Conservation (phyloP, 148 eudicot species). For the Rhododendron simsii region DNA sequence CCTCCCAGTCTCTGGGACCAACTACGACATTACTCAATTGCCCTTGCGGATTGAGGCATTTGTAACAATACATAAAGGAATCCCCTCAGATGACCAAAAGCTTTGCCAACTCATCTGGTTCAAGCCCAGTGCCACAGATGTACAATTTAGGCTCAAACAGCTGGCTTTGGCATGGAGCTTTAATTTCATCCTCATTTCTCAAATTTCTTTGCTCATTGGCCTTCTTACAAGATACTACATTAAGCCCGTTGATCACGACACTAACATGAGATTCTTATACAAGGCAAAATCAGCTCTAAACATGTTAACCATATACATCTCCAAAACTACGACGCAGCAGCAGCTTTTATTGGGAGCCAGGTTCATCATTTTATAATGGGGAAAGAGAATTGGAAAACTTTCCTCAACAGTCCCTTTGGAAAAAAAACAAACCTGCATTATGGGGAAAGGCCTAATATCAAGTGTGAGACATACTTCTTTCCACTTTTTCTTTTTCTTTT, state of each 20-base stretch:
- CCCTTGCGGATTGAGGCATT: conserved; percentile 59
- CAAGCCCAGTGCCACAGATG: conserved; percentile 40
- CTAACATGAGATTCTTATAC: conserved; percentile 30
- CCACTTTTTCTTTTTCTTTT: neutral
- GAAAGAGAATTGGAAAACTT: conserved; percentile 74
- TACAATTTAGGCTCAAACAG: conserved; percentile 48
- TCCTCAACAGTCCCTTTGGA: conserved; percentile 40
- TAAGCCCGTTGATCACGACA: conserved; percentile 61
- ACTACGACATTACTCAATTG: conserved; percentile 30
- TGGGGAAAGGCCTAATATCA: conserved; percentile 64
- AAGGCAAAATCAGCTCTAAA: conserved; percentile 26
- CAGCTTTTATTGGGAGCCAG: conserved; percentile 52
- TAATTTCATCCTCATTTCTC: conserved; percentile 47
- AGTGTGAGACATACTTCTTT: conserved; percentile 34
- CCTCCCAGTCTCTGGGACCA: conserved; percentile 31
- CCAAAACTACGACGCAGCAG: conserved; percentile 35
- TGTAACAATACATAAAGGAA: conserved; percentile 44
- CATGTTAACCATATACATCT: conserved; percentile 44
- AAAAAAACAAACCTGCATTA: conserved; percentile 44
- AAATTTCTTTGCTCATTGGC: conserved; percentile 41
- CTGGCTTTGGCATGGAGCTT: conserved; percentile 62
- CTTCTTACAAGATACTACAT: conserved; percentile 46
- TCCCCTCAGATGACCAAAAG: conserved; percentile 14
- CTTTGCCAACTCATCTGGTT: conserved; percentile 39
- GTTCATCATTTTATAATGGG: conserved; percentile 33